Percentiles rank a stretch among this genome's conserved stretches.
Conservation (phyloP, 1,284 basidiomycete genomes). For the Bondarzewia mesenterica region DNA sequence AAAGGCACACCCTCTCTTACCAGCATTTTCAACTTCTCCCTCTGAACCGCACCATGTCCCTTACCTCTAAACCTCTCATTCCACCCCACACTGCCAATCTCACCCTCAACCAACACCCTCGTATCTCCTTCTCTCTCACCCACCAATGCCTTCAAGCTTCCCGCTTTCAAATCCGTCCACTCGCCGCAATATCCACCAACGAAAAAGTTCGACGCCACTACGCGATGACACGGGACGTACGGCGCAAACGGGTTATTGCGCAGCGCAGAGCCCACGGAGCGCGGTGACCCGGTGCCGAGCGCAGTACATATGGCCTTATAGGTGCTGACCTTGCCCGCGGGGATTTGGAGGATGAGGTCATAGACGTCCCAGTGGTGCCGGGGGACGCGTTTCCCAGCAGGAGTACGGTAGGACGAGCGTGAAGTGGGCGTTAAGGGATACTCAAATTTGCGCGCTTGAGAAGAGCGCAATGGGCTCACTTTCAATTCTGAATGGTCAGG, state of each 20-base stretch:
- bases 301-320: conserved; percentile 46
- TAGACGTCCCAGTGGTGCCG: conserved; percentile 55
- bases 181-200: conserved; percentile 56
- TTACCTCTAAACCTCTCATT: conserved; percentile 7
- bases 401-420: conserved; percentile 9
- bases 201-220: conserved; percentile 50
- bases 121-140: neutral
- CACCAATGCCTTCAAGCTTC: conserved; percentile 18
- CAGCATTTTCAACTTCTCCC: conserved; percentile 9
- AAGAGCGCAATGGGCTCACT: too few relatives aligned
- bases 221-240: conserved; percentile 56
- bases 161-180: conserved; percentile 32
- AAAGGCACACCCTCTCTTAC: conserved; percentile 1
- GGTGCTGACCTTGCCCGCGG: conserved; percentile 43
- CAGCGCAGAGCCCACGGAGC: conserved; percentile 55
- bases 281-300: conserved; percentile 46
- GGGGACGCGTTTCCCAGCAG: conserved; percentile 31
- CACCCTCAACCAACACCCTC: conserved; percentile 4
- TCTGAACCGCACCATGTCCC: conserved; percentile 8
- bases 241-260: conserved; percentile 58
- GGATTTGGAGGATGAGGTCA: conserved; percentile 41
- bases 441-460: conserved; percentile 5
- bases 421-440: conserved; percentile 8
- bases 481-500: too few relatives aligned
- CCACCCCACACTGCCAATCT: conserved; percentile 1